Evolutionary conservation across 768 basidiomycete genomes (phyloP).

Genomic region (Boletus rex-veris): DNA sequence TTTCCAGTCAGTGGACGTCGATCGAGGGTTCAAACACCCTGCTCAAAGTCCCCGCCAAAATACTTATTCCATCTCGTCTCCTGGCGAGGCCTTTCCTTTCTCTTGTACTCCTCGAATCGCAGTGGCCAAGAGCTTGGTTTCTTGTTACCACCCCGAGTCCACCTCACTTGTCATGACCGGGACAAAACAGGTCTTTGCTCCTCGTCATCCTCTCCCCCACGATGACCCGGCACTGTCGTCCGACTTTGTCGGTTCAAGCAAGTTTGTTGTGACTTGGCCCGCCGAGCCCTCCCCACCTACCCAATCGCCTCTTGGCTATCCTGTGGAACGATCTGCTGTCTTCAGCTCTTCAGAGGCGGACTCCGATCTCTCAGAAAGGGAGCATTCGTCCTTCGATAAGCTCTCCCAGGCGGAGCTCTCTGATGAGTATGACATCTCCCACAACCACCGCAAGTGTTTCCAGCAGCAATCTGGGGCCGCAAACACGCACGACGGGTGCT

Average conservation of each 20-base stretch:
- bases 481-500: conserved; percentile 22
- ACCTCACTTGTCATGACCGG: conserved; percentile 25
- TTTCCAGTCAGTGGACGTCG: conserved; percentile 20
- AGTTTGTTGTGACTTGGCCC: conserved; percentile 61
- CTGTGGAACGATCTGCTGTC: conserved; percentile 38
- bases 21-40: conserved; percentile 26
- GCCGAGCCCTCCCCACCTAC: conserved; percentile 41
- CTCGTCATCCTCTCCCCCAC: conserved; percentile 45
- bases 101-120: conserved; percentile 10
- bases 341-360: conserved; percentile 53
- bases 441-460: conserved; percentile 21
- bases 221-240: conserved; percentile 42
- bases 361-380: conserved; percentile 49
- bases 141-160: conserved; percentile 4
- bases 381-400: conserved; percentile 29
- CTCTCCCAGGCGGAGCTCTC: conserved; percentile 31
- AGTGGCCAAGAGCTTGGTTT: conserved; percentile 14
- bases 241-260: conserved; percentile 48
- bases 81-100: conserved; percentile 25
- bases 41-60: conserved; percentile 13
- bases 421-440: conserved; percentile 28
- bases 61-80: conserved; percentile 18
- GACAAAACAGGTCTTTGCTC: conserved; percentile 40
- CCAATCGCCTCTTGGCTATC: conserved; percentile 31
- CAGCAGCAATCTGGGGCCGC: conserved; percentile 25